phyloP scores from a whole-genome alignment of 352 stramenopile species.

The Phytophthora tubulina region DNA sequence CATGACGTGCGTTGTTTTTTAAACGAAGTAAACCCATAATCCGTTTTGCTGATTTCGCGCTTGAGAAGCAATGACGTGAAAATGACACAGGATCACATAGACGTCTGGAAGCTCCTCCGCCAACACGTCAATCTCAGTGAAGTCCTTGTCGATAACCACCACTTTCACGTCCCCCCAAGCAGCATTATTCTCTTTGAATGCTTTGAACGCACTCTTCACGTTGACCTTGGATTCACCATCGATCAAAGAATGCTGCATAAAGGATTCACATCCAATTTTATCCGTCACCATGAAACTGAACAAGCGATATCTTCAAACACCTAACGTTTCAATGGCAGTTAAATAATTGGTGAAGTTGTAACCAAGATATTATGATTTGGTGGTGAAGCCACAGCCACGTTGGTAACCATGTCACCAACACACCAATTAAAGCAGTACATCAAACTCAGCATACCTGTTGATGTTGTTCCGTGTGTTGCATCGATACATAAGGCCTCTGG shows the following conservation, averaged over 20 bases:
- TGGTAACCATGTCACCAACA: no score
- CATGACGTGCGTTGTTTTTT: background rate
- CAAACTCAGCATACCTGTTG: no score
- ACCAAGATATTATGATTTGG: background rate
- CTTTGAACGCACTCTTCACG: constrained; percentile 1
- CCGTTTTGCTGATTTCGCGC: background rate
- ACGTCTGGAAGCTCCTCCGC: background rate
- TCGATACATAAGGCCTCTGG: no score
- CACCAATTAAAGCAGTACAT: no score
- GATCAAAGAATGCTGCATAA: background rate
- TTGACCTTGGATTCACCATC: background rate
- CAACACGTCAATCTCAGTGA: constrained; percentile 2
- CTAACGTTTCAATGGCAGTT: background rate
- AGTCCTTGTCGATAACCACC: constrained; percentile 1
- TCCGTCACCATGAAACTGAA: background rate
- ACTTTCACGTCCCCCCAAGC: constrained; percentile 5
- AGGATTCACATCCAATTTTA: constrained; percentile 3
- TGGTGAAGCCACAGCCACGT: no score
- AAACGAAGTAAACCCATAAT: constrained; percentile 5
- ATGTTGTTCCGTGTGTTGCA: no score
- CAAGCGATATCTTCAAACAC: background rate
- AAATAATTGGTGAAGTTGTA: background rate
- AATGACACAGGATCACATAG: constrained; percentile 6
- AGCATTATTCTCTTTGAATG: constrained; percentile 7
- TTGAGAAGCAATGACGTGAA: constrained; percentile 10